Evolutionary conservation across 805 yeast genomes (phyloP).

Genomic region (Kockiozyma suomiensis): DNA sequence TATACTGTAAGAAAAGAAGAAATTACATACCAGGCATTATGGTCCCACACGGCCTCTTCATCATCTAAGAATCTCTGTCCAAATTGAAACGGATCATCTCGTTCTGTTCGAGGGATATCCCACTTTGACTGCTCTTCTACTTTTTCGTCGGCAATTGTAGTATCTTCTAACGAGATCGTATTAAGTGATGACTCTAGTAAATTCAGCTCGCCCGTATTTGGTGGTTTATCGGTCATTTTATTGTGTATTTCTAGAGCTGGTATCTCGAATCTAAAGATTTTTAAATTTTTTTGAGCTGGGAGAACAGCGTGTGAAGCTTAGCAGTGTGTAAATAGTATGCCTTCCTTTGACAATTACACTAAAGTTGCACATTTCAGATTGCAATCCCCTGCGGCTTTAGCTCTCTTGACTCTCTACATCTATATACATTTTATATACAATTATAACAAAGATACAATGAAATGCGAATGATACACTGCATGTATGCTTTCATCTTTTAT

Average conservation of each 20-base stretch:
- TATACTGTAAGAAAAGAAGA: not conserved
- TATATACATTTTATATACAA: too few relatives aligned
- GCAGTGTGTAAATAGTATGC: not conserved
- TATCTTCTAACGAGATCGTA: not conserved
- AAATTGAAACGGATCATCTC: conserved; percentile 71
- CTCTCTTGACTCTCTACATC: too few relatives aligned
- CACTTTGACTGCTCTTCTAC: conserved; percentile 12
- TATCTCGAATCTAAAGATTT: not conserved
- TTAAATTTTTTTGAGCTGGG: not conserved
- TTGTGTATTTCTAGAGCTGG: too few relatives aligned
- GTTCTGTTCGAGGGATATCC: conserved; percentile 34
- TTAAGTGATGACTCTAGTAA: not conserved
- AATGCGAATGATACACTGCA: not conserved
- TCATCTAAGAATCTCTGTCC: conserved; percentile 79
- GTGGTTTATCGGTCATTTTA: too few relatives aligned
- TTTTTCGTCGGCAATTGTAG: not conserved
- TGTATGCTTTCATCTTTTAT: conserved; percentile 31
- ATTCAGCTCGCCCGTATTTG: not conserved
- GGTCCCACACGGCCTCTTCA: conserved; percentile 78
- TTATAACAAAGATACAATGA: not conserved
- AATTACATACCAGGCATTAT: conserved; percentile 73
- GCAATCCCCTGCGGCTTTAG: not conserved
- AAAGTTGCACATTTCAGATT: too few relatives aligned
- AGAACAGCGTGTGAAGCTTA: not conserved
- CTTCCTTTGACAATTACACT: too few relatives aligned